Percentiles rank a stretch among this genome's conserved stretches.
These are phyloP conservation scores for Thermochaetoides thermophila DNA, from an alignment of 495 filamentous ascomycete genomes.

Conservation along the genomic window DNA sequence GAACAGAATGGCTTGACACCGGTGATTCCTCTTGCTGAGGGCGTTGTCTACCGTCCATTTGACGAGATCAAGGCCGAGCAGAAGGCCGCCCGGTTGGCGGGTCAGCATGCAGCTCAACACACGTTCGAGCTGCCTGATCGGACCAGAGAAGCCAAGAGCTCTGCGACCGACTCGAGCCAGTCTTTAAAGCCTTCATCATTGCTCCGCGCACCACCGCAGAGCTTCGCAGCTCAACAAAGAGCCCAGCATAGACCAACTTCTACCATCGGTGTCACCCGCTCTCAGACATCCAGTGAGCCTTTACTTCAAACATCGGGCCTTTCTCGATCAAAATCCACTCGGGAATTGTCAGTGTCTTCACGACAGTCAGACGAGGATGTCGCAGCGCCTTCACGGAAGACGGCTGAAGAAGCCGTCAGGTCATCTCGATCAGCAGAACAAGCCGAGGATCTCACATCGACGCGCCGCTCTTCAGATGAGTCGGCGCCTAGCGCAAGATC, in stretches of 20 bases:
- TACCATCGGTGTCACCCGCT: conserved; percentile 6
- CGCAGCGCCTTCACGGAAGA: too few species aligned
- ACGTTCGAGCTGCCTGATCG: conserved; percentile 5
- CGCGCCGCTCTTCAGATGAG: conserved; percentile 6
- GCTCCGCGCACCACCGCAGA: conserved; percentile 34
- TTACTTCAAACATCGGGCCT: too few species aligned
- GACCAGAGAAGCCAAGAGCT: conserved; percentile 13
- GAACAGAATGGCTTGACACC: conserved; percentile 56
- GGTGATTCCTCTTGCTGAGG: conserved; percentile 49
- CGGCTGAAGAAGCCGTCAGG: too few species aligned
- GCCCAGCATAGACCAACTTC: conserved; percentile 26
- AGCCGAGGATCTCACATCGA: too few species aligned
- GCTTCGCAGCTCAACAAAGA: conserved; percentile 45
- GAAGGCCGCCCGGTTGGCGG: conserved; percentile 13
- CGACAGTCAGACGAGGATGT: conserved; percentile 5
- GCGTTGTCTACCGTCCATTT: conserved; percentile 51
- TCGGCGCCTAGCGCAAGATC: conserved; percentile 3
- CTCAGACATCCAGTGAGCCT: conserved; percentile 12
- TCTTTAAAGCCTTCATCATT: conserved; percentile 12
- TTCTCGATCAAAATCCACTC: conserved; percentile 13
- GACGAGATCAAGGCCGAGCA: conserved; percentile 27
- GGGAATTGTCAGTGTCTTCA: conserved; percentile 5
- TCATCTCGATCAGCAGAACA: not conserved
- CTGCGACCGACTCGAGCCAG: conserved; percentile 10
- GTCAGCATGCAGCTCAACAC: conserved; percentile 6